These are phyloP conservation scores for Microcyclospora pomicola DNA, from an alignment of 2,329 filamentous ascomycete genomes.

Conservation along the genomic window DNA sequence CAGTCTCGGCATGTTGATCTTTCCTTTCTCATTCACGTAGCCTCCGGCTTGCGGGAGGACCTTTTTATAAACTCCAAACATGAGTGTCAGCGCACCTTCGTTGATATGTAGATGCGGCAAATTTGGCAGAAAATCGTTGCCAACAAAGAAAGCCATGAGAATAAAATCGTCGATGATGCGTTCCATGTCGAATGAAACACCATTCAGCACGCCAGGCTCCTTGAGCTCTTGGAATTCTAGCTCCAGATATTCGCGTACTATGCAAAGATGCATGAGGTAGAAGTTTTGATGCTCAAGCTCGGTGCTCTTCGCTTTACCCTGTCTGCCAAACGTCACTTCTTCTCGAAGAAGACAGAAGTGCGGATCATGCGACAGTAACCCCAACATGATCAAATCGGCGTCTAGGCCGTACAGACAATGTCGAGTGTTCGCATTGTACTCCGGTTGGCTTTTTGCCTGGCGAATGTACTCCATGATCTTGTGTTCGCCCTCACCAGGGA, in stretches of 20 bases:
- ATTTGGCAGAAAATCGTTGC: constrained; percentile 97
- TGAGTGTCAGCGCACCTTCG: constrained; percentile 87
- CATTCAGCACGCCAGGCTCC: constrained; percentile 49
- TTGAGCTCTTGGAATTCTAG: constrained; percentile 92
- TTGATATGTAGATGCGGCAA: constrained; percentile 95
- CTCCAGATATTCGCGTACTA: constrained; percentile 93
- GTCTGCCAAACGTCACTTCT: constrained; percentile 91
- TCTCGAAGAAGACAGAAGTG: constrained; percentile 96
- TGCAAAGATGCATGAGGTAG: constrained; percentile 91
- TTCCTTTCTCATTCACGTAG: constrained; percentile 91
- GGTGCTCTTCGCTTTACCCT: constrained; percentile 77
- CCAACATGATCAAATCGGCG: constrained; percentile 96
- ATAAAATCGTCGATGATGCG: constrained; percentile 98
- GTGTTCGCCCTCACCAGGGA: constrained; percentile 95
- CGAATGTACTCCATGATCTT: constrained; percentile 99
- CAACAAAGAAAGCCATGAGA: constrained; percentile 97
- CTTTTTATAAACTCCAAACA: constrained; percentile 94
- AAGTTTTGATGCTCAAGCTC: constrained; percentile 98
- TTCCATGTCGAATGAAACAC: constrained; percentile 83
- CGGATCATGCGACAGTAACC: constrained; percentile 89
- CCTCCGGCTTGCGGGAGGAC: constrained; percentile 76
- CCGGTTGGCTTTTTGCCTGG: constrained; percentile 85
- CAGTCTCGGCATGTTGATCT: constrained; percentile 75
- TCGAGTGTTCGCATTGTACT: constrained; percentile 83
- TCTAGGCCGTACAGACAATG: constrained; percentile 96